phyloP scores from a whole-genome alignment of 2,329 filamentous ascomycete genomes.

The Aspergillus fumigatus region DNA sequence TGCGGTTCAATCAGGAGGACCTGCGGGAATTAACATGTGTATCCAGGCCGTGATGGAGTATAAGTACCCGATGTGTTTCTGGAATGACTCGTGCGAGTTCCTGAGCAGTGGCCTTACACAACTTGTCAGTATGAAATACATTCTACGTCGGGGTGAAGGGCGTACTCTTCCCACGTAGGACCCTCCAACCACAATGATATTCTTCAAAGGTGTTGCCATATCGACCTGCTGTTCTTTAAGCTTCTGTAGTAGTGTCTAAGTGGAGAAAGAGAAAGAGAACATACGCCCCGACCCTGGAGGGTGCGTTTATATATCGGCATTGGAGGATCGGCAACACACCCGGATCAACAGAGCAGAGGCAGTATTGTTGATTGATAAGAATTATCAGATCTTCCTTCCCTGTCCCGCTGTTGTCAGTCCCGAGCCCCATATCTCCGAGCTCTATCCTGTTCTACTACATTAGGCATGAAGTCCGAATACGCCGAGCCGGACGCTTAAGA shows the following conservation, averaged over 20 bases:
- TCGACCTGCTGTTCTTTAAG: not conserved
- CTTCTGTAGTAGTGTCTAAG: not conserved
- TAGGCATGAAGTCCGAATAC: not conserved
- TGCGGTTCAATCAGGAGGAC: slow-evolving; percentile 32
- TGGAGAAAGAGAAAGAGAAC: not conserved
- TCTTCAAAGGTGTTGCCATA: slow-evolving; percentile 28
- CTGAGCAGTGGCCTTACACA: slow-evolving; percentile 27
- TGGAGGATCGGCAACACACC: not conserved
- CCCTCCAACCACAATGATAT: slow-evolving; percentile 34
- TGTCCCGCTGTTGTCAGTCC: not conserved
- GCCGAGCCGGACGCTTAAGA: not conserved
- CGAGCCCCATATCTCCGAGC: not conserved
- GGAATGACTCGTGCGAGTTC: slow-evolving; percentile 32
- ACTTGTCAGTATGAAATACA: slow-evolving; percentile 4
- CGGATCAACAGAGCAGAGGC: not conserved
- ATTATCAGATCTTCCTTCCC: not conserved
- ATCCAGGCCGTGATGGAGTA: not conserved
- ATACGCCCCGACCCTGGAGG: not conserved
- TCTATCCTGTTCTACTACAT: not conserved
- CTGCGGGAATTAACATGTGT: slow-evolving; percentile 7
- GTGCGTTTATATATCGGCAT: not conserved
- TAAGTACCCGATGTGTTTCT: slow-evolving; percentile 29
- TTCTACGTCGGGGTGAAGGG: not conserved
- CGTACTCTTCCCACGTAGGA: slow-evolving; percentile 34
- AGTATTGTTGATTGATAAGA: not conserved